Conservation (phyloP, 2,329 filamentous ascomycete genomes). For the Pseudocercospora cruenta region DNA sequence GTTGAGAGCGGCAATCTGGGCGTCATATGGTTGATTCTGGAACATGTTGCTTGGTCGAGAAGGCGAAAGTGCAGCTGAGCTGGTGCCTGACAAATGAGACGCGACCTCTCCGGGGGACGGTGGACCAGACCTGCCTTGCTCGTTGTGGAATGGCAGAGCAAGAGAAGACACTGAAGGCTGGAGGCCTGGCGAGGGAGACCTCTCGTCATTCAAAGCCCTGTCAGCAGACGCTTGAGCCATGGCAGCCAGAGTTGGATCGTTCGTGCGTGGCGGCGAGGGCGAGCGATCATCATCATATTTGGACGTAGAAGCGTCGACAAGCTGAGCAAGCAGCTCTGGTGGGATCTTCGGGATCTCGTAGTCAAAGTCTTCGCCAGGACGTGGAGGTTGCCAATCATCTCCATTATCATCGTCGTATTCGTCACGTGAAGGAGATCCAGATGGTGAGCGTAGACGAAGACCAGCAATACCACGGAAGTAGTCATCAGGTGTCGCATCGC, state of each 20-base stretch:
- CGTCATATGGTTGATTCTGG: constrained; percentile 5
- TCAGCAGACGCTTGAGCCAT: constrained; percentile 1
- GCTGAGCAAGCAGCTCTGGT: constrained; percentile 14
- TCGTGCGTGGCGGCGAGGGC: background rate
- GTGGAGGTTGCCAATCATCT: constrained; percentile 15
- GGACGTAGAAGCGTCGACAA: constrained; percentile 10
- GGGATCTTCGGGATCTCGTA: constrained; percentile 21
- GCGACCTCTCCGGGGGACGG: constrained; percentile 8
- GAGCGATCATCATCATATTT: background rate
- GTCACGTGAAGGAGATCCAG: background rate
- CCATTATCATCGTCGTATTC: background rate
- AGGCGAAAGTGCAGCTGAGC: background rate
- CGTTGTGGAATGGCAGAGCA: constrained; percentile 3
- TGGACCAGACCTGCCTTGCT: background rate
- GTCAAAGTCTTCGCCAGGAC: constrained; percentile 6
- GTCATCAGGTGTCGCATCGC: background rate
- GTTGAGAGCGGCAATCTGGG: constrained; percentile 13
- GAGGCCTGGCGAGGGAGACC: constrained; percentile 5
- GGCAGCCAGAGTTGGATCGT: background rate
- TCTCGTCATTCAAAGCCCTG: background rate
- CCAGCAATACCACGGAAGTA: background rate
- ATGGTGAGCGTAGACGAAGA: background rate
- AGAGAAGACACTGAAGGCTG: constrained; percentile 10
- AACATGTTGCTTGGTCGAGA: background rate
- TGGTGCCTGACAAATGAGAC: constrained; percentile 8